phyloP scores from a whole-genome alignment of 345 rosid species.

The Brassica incana region DNA sequence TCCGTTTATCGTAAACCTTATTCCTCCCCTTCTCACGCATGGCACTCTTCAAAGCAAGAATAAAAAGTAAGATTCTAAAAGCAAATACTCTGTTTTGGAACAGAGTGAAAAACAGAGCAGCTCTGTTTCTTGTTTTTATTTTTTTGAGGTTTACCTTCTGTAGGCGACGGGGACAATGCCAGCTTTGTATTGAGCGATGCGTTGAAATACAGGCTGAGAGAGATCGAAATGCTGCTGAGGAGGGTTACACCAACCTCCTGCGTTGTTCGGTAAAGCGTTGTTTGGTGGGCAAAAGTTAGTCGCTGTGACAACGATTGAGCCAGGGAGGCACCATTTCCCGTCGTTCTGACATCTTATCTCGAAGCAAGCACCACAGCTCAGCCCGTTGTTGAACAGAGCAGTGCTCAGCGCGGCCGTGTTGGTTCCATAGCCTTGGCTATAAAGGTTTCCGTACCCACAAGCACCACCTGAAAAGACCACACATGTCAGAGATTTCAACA shows the following conservation, averaged over 20 bases:
- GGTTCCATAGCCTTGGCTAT: constrained; percentile 82
- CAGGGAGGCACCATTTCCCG: constrained; percentile 70
- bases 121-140: constrained; percentile 7
- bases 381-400: constrained; percentile 70
- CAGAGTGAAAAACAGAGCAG: not conserved
- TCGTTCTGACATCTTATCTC: constrained; percentile 64
- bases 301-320: constrained; percentile 67
- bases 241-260: constrained; percentile 90
- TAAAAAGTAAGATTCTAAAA: not conserved
- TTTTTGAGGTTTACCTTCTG: constrained; percentile 47
- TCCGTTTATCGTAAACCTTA: constrained; percentile 76
- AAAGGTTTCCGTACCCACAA: constrained; percentile 77
- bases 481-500: not conserved
- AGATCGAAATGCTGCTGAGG: constrained; percentile 79
- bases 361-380: constrained; percentile 80
- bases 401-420: constrained; percentile 85
- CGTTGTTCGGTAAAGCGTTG: constrained; percentile 71
- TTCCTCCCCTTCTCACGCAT: constrained; percentile 67
- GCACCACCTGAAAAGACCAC: constrained; percentile 58
- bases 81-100: not conserved
- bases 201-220: constrained; percentile 82
- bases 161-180: constrained; percentile 77
- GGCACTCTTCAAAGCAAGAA: constrained; percentile 49
- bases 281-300: constrained; percentile 88
- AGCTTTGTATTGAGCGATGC: constrained; percentile 75